Conservation (phyloP, 2,329 filamentous ascomycete genomes). For the Thyridium curvatum region DNA sequence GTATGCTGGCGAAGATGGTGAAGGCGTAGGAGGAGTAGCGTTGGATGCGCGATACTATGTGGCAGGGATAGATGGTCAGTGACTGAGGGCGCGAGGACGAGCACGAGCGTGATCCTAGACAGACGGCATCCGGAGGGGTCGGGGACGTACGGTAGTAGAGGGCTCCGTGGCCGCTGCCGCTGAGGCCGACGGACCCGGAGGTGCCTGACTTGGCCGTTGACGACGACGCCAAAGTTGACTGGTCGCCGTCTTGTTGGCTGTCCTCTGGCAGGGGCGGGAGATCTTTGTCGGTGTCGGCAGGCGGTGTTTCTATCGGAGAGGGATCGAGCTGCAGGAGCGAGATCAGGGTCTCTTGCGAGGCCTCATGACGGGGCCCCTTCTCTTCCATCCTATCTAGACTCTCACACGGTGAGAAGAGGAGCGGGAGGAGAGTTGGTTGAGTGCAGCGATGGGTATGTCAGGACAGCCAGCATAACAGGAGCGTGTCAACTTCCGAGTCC, state of each 20-base stretch:
- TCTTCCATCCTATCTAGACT: conserved; percentile 20
- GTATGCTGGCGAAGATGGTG: conserved; percentile 67
- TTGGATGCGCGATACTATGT: conserved; percentile 66
- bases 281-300: conserved; percentile 43
- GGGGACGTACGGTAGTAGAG: conserved; percentile 65
- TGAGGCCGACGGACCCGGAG: conserved; percentile 47
- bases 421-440: not conserved
- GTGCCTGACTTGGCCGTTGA: conserved; percentile 16
- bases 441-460: too few species aligned
- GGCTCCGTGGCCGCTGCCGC: conserved; percentile 56
- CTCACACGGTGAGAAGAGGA: not conserved
- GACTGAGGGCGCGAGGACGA: too few species aligned
- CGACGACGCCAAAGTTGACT: conserved; percentile 15
- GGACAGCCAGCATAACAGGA: too few species aligned
- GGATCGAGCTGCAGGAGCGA: conserved; percentile 77
- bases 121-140: too few species aligned
- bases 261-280: conserved; percentile 30
- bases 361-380: conserved; percentile 27
- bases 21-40: conserved; percentile 86
- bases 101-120: too few species aligned
- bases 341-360: conserved; percentile 49
- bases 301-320: conserved; percentile 59
- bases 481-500: too few species aligned
- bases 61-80: too few species aligned
- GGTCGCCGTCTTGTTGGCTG: conserved; percentile 5